Base-by-base conservation (phyloP, 768 basidiomycete species). In the Termitomyces heimii region DNA sequence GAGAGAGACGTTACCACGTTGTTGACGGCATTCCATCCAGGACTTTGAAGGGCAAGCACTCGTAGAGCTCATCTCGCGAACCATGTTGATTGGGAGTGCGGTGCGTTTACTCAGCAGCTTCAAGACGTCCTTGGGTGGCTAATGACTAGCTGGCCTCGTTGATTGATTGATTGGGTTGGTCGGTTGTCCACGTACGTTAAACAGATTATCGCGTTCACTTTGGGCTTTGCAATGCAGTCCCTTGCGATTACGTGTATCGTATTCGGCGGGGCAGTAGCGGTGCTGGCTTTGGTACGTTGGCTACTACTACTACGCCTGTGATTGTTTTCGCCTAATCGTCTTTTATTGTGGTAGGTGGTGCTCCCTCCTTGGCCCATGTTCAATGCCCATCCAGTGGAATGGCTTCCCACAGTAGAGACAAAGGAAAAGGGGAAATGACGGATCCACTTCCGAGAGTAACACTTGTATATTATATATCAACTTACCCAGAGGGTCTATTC, bases 351-450 rank as follows among this genome's bases (percentile, higher is more conserved):
- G 18, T 60, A 90, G 89, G 68, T 77, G 47, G 73, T 84, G 13
- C 58, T 91, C 4, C 89, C 89, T 0, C 84, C 84, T 9, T 92
- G 89, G 89, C 79, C 83, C 0, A 71, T 80, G 69, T 88, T 76
- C 71, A 86, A 84, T 61, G 68, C 68, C 14, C 78, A 88, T 65
- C 82, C 84, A 16, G 82, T 86, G 37, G 73, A 77, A 60, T 88
- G 85, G 86, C 69, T 86, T 18, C 75, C 82, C 4, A 65, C 60
- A 22, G 42, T 53, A 10, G 45, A 61, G 46, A 56, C 52, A 14
- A 52, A 62, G 44, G 42, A 46, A 10, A 45, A 57, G 29, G 34
- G 20, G 3, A 44, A 43, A 29, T 32, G 32, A 44, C 5, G 14
- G 9, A 22, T 29, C 24, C 10, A 2, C 2, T 34, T 9, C 35